Percentiles rank a stretch among this genome's conserved stretches.
Conservation (phyloP, 371 early-diverging fungal genomes). For the Mucor mucedo region DNA sequence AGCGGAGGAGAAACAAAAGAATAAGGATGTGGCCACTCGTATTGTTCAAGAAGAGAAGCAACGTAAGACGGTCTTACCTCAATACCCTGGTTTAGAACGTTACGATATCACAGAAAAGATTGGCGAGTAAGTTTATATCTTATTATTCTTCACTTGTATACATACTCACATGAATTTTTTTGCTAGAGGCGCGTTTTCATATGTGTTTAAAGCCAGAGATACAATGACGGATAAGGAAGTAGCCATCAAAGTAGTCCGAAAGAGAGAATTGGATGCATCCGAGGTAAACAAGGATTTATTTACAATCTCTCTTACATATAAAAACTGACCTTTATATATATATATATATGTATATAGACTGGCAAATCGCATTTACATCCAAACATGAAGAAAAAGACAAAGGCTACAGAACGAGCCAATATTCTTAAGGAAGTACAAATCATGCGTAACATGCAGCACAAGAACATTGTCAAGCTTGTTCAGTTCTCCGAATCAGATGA, state of each 20-base stretch:
- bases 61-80: conserved; percentile 21
- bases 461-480: conserved; percentile 78
- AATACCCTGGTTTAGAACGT: conserved; percentile 64
- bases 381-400: conserved; percentile 48
- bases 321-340: no score
- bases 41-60: conserved; percentile 32
- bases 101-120: conserved; percentile 65
- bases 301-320: no score
- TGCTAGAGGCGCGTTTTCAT: conserved; percentile 80
- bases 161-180: no score
- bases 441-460: conserved; percentile 81
- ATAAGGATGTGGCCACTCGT: conserved; percentile 30
- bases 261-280: conserved; percentile 59
- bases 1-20: conserved; percentile 25
- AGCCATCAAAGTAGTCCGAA: conserved; percentile 83
- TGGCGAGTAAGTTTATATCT: conserved; percentile 65
- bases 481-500: conserved; percentile 71
- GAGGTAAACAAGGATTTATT: conserved; percentile 40
- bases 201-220: conserved; percentile 74
- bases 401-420: conserved; percentile 62
- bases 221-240: conserved; percentile 63
- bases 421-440: conserved; percentile 90
- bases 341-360: conserved; percentile 32
- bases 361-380: conserved; percentile 45
- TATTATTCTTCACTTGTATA: no score